Percentiles rank a stretch among this genome's conserved stretches.
phyloP scores from a whole-genome alignment of 75 land plant genomes.

The Azolla pinnata region DNA sequence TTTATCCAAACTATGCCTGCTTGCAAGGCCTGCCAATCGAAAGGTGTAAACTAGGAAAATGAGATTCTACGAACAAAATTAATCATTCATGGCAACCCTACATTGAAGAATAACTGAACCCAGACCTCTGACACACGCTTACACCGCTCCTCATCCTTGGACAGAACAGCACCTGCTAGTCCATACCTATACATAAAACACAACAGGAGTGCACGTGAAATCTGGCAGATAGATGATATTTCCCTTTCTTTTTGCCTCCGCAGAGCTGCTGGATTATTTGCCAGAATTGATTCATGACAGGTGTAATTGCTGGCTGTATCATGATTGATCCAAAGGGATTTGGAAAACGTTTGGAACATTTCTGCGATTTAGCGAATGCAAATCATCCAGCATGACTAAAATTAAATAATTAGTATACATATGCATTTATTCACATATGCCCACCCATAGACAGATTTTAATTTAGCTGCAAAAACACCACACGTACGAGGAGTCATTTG shows the following conservation, averaged over 20 bases:
- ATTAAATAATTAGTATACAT: too few species aligned
- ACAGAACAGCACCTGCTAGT: constrained; percentile 86
- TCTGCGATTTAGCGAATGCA: too few species aligned
- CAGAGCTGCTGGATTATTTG: too few species aligned
- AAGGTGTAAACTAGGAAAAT: background rate
- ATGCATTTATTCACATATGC: too few species aligned
- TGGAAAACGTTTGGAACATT: too few species aligned
- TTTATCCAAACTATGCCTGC: constrained; percentile 97
- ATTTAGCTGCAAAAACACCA: background rate
- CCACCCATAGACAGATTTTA: too few species aligned
- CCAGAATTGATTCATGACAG: too few species aligned
- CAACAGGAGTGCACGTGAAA: background rate
- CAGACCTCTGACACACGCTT: constrained; percentile 89
- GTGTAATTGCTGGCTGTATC: too few species aligned
- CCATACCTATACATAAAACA: constrained; percentile 67
- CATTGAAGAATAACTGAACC: too few species aligned
- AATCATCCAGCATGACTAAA: too few species aligned
- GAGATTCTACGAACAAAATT: background rate
- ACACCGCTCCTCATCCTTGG: constrained; percentile 80
- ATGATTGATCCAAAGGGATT: too few species aligned
- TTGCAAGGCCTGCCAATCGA: constrained; percentile 50
- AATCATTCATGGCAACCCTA: background rate
- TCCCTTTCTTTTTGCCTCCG: too few species aligned
- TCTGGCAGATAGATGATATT: background rate
- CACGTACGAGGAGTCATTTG: constrained; percentile 86